Percentiles rank a stretch among this genome's conserved stretches.
Conservation (phyloP, 2,329 filamentous ascomycete species). For the Penicillium fuscoglaucum region DNA sequence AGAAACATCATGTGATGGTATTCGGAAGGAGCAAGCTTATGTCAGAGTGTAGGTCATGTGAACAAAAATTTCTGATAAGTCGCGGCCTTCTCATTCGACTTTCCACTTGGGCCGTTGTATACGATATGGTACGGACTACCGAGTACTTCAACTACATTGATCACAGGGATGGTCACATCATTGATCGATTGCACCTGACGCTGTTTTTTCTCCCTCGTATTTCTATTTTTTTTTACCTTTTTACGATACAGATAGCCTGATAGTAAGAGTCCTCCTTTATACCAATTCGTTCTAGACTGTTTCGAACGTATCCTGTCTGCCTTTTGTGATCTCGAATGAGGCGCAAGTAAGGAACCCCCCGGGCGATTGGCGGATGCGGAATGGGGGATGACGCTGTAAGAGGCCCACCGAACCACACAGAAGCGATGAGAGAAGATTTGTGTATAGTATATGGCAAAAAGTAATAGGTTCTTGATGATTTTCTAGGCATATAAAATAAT, state of each 20-base stretch:
- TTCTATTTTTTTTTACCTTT: neutral
- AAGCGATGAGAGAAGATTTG: slow-evolving; percentile 19
- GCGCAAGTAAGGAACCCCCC: slow-evolving; percentile 19
- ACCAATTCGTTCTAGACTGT: neutral
- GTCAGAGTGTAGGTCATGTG: slow-evolving; percentile 17
- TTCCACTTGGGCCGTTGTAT: neutral
- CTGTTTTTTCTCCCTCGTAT: neutral
- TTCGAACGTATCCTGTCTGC: slow-evolving; percentile 12
- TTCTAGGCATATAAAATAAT: neutral
- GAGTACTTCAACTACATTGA: slow-evolving; percentile 1
- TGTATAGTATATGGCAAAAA: neutral
- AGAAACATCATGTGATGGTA: slow-evolving; percentile 9
- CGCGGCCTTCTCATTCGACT: slow-evolving; percentile 25
- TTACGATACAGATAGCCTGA: neutral
- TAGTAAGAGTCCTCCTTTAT: neutral
- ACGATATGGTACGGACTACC: neutral
- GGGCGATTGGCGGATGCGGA: slow-evolving; percentile 37
- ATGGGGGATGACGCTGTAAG: slow-evolving; percentile 39
- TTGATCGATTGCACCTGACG: neutral
- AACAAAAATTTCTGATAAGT: slow-evolving; percentile 30
- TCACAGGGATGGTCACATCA: slow-evolving; percentile 5
- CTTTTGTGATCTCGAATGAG: slow-evolving; percentile 18
- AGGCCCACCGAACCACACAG: slow-evolving; percentile 45
- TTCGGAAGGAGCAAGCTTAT: slow-evolving; percentile 4
- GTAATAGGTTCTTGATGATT: neutral